Conservation (phyloP, 495 filamentous ascomycete species). For the Xylaria castorea region DNA sequence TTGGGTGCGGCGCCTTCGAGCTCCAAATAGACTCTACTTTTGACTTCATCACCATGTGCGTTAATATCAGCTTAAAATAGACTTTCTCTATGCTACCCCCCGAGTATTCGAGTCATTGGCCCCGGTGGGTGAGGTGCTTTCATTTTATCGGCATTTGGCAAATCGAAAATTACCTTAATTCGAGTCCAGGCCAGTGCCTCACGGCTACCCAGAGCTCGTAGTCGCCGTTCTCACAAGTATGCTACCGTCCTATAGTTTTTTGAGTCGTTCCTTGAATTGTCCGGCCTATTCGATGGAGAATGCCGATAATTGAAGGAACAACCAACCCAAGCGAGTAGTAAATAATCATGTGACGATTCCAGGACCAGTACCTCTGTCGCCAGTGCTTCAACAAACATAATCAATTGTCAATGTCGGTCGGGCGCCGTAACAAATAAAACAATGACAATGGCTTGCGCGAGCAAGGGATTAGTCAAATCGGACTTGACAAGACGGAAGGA, state of each 20-base stretch:
- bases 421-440: not conserved
- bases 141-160: conserved; percentile 39
- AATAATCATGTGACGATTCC: not conserved
- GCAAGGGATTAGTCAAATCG: not conserved
- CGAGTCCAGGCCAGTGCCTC: conserved; percentile 51
- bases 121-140: conserved; percentile 40
- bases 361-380: not conserved
- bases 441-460: not conserved
- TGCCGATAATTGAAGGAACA: not conserved
- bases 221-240: conserved; percentile 26
- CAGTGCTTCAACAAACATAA: not conserved
- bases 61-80: conserved; percentile 50
- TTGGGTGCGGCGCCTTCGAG: not conserved
- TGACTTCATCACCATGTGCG: no score
- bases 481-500: not conserved
- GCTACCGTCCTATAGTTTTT: not conserved
- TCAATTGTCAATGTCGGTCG: not conserved
- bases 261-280: not conserved
- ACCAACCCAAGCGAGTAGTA: not conserved
- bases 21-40: conserved; percentile 49
- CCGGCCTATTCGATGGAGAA: not conserved
- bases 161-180: conserved; percentile 24
- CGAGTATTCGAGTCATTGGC: conserved; percentile 40
- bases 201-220: conserved; percentile 28
- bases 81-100: conserved; percentile 35